phyloP scores from a whole-genome alignment of 2,329 filamentous ascomycete genomes.

The Pyricularia pennisetigena region DNA sequence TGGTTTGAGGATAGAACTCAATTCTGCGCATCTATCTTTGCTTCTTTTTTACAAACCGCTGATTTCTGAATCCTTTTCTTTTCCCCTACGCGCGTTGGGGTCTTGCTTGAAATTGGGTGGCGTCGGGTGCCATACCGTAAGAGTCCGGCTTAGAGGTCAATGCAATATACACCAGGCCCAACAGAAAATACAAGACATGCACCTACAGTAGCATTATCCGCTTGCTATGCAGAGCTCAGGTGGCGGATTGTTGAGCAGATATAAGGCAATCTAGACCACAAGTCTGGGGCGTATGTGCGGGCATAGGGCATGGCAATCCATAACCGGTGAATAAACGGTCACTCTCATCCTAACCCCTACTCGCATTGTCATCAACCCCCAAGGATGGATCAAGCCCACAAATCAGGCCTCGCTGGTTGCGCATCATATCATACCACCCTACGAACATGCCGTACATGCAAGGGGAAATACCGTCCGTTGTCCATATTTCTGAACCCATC shows the following conservation, averaged over 20 bases:
- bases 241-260: neutral
- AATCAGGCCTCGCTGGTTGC: neutral
- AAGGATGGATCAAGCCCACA: neutral
- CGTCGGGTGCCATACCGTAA: neutral
- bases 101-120: neutral
- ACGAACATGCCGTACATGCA: neutral
- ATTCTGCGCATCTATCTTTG: neutral
- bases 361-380: neutral
- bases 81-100: neutral
- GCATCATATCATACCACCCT: neutral
- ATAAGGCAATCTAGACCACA: neutral
- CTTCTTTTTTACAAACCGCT: neutral
- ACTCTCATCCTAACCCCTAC: neutral
- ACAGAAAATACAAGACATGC: neutral
- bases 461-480: neutral
- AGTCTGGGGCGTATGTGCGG: no score
- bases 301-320: neutral
- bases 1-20: neutral
- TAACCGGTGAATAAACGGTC: neutral
- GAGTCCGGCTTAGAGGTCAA: neutral
- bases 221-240: neutral
- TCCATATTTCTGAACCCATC: neutral
- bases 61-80: no score
- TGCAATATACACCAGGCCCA: neutral
- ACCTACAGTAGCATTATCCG: neutral